These are phyloP conservation scores for Fagus crenata DNA, from an alignment of 306 rosid species.

Conservation along the genomic window DNA sequence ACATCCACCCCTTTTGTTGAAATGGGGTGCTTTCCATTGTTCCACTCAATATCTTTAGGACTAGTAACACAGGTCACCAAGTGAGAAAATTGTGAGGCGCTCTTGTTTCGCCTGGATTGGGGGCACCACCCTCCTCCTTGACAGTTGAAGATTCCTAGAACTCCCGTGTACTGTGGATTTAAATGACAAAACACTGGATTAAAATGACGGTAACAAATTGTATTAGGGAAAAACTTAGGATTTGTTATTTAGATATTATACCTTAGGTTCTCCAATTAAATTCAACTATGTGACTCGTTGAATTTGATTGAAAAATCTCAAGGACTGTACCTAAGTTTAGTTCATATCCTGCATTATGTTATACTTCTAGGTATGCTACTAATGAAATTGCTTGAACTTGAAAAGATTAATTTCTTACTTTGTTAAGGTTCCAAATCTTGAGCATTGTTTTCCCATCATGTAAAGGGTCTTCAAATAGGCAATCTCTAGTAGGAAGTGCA, in stretches of 20 bases:
- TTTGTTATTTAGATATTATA: no score
- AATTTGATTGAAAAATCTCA: no score
- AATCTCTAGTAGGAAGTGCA: conserved; percentile 79
- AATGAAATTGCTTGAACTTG: not conserved
- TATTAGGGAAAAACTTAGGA: no score
- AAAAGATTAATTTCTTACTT: conserved; percentile 40
- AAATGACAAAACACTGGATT: not conserved
- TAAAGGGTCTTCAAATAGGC: conserved; percentile 63
- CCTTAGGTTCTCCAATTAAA: no score
- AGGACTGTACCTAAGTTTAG: no score
- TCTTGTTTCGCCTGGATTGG: conserved; percentile 47
- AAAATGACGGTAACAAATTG: not conserved
- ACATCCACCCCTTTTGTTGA: conserved; percentile 36
- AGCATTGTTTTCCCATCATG: conserved; percentile 82
- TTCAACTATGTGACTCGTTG: no score
- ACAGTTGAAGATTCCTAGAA: conserved; percentile 66
- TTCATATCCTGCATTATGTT: no score
- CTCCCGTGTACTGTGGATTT: conserved; percentile 56
- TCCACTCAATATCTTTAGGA: conserved; percentile 69
- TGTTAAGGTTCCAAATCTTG: conserved; percentile 82
- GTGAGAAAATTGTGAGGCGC: conserved; percentile 44
- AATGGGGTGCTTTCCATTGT: conserved; percentile 42
- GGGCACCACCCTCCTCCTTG: conserved; percentile 94
- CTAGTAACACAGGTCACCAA: conserved; percentile 43
- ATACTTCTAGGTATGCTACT: not conserved